A percentile compares a stretch with the other conserved stretches of the same genome.
Conservation (phyloP, 345 rosid genomes). For the Bretschneidera sinensis region DNA sequence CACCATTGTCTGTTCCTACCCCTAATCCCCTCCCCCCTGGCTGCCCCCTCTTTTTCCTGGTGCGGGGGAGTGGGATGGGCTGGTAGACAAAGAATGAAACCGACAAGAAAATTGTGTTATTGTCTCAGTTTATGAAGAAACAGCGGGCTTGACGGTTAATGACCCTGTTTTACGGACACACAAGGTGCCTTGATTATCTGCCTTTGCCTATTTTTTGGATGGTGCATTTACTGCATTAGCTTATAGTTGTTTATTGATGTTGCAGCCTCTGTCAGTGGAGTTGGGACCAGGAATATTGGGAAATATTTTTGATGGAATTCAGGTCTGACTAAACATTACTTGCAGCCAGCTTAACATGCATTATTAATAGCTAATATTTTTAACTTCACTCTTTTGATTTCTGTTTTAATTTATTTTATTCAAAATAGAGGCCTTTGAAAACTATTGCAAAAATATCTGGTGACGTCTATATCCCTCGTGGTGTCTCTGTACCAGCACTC, state of each 20-base stretch:
- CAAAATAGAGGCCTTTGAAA: constrained; percentile 87
- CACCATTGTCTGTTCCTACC: too few relatives aligned
- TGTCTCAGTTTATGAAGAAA: constrained; percentile 84
- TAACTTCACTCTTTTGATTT: neutral
- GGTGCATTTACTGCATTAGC: constrained; percentile 14
- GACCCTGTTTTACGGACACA: constrained; percentile 92
- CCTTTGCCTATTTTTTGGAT: neutral
- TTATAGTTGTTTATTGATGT: constrained; percentile 17
- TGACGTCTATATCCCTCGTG: constrained; percentile 99
- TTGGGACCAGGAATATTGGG: constrained; percentile 99
- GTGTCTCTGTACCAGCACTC: constrained; percentile 96
- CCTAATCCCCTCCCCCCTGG: too few relatives aligned
- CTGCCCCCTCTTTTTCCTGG: neutral
- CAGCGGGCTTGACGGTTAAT: constrained; percentile 85
- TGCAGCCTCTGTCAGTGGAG: constrained; percentile 97
- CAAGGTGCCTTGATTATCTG: too few relatives aligned
- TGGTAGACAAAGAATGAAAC: neutral
- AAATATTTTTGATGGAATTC: constrained; percentile 97
- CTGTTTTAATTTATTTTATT: constrained; percentile 4
- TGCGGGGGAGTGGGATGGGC: too few relatives aligned
- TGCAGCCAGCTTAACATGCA: neutral
- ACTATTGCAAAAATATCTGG: constrained; percentile 92
- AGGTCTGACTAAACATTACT: constrained; percentile 45
- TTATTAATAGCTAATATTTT: neutral
- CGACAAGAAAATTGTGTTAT: neutral